phyloP scores from a whole-genome alignment of 2,329 filamentous ascomycete species.

The Diaporthe citrichinensis region DNA sequence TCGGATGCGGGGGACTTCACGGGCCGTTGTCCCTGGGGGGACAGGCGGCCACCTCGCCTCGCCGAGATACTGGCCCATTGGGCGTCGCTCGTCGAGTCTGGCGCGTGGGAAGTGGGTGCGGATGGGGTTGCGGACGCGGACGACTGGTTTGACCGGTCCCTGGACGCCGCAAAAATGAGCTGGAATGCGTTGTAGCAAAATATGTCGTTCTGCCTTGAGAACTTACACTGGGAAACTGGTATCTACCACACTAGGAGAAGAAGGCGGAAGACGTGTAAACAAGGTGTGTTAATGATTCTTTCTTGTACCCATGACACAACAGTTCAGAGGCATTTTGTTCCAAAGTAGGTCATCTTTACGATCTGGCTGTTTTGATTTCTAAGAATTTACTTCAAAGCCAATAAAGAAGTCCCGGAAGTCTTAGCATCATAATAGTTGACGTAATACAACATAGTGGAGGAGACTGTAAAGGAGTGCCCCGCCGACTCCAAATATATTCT shows the following conservation, averaged over 20 bases:
- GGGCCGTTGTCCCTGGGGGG: background rate
- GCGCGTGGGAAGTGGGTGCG: background rate
- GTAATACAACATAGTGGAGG: background rate
- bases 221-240: background rate
- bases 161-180: background rate
- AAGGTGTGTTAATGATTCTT: background rate
- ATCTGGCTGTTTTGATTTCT: no score
- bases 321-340: background rate
- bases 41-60: background rate
- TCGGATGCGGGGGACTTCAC: background rate
- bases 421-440: constrained; percentile 17
- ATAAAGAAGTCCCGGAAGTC: background rate
- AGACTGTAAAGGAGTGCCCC: background rate
- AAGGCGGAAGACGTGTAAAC: background rate
- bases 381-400: background rate
- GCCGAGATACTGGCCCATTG: background rate
- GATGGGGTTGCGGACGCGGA: background rate
- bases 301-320: background rate
- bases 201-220: background rate
- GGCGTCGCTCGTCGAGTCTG: constrained; percentile 7
- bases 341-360: background rate
- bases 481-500: background rate
- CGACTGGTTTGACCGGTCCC: background rate
- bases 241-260: background rate
- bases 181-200: background rate